phyloP scores from a whole-genome alignment of 1,139 yeast genomes.

The Geotrichum europaeum region DNA sequence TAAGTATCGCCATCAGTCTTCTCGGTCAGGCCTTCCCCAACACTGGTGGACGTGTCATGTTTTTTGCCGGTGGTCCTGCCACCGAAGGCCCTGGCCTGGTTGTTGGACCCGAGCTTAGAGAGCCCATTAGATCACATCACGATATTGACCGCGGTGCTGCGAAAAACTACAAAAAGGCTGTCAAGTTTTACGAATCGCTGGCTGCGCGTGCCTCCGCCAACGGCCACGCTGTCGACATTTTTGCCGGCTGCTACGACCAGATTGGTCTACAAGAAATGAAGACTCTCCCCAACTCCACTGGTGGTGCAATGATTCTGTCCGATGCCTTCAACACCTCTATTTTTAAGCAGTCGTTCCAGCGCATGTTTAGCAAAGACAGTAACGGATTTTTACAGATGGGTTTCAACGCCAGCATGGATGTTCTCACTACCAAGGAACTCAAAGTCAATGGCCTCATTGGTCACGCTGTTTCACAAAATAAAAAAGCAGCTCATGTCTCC shows the following conservation, averaged over 20 bases:
- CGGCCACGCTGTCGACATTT: slow-evolving; percentile 79
- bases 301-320: slow-evolving; percentile 79
- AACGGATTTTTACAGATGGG: slow-evolving; percentile 80
- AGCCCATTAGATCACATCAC: slow-evolving; percentile 94
- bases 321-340: slow-evolving; percentile 94
- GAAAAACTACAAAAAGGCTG: slow-evolving; percentile 82
- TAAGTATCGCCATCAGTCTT: slow-evolving; percentile 75
- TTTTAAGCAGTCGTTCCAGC: slow-evolving; percentile 82
- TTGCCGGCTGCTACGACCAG: slow-evolving; percentile 96
- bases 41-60: slow-evolving; percentile 83
- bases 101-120: slow-evolving; percentile 85
- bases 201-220: slow-evolving; percentile 65
- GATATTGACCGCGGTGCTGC: slow-evolving; percentile 90
- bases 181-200: slow-evolving; percentile 67
- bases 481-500: slow-evolving; percentile 55
- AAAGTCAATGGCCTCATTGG: slow-evolving; percentile 89
- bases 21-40: slow-evolving; percentile 82
- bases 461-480: slow-evolving; percentile 50
- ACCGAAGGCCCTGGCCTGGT: slow-evolving; percentile 96
- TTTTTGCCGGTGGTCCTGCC: slow-evolving; percentile 93
- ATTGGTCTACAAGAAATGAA: slow-evolving; percentile 94
- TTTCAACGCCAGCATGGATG: slow-evolving; percentile 59
- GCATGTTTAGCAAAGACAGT: slow-evolving; percentile 73
- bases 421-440: slow-evolving; percentile 77
- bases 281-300: slow-evolving; percentile 71